phyloP scores from a whole-genome alignment of 129 eudicot genomes.

The Helianthus annuus region DNA sequence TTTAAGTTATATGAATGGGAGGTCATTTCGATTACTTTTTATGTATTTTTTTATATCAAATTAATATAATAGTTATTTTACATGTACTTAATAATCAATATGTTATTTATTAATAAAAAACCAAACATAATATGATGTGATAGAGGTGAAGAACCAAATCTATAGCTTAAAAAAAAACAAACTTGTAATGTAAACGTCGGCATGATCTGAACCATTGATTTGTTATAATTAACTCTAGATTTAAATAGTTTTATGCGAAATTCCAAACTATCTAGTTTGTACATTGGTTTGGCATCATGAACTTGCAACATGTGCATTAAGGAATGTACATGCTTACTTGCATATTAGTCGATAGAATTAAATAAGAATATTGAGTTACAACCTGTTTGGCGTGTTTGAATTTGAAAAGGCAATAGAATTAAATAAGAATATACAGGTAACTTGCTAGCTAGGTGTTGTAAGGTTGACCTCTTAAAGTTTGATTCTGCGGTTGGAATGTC shows the following conservation, averaged over 20 bases:
- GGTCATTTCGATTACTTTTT: too few species aligned
- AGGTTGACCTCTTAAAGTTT: constrained; percentile 24
- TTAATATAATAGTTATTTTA: too few species aligned
- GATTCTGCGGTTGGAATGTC: constrained; percentile 24
- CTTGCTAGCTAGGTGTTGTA: neutral
- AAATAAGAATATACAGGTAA: constrained; percentile 18
- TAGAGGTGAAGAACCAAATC: too few species aligned
- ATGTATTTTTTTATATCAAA: too few species aligned
- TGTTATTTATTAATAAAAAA: too few species aligned
- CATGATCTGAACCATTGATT: too few species aligned
- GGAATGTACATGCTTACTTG: neutral
- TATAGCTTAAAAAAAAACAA: too few species aligned
- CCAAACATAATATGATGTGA: too few species aligned
- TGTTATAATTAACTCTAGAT: neutral
- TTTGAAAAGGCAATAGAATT: constrained; percentile 5
- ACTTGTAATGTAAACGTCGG: too few species aligned
- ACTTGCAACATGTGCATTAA: constrained; percentile 18
- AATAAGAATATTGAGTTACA: neutral
- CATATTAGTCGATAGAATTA: neutral
- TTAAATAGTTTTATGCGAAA: neutral
- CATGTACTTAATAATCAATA: too few species aligned
- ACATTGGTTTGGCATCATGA: neutral
- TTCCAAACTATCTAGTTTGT: neutral
- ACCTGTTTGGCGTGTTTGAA: constrained; percentile 35
- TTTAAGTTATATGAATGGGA: too few species aligned